A percentile compares a stretch with the other conserved stretches of the same genome.
Conservation (phyloP, 106 monocot genomes). For the Acanthochlamys bracteata region DNA sequence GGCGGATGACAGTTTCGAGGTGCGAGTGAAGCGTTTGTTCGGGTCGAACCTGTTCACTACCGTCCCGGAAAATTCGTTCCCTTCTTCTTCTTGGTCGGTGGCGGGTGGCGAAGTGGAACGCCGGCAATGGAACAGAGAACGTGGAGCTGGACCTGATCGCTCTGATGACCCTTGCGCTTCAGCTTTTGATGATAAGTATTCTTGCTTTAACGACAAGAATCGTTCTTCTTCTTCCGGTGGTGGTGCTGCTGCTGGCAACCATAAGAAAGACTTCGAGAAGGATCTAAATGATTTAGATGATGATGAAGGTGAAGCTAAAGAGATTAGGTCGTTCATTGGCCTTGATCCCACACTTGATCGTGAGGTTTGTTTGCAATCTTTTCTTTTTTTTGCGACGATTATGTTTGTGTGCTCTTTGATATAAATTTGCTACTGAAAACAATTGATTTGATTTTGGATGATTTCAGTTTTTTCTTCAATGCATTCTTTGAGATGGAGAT, state of each 20-base stretch:
- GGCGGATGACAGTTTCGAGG: conserved; percentile 83
- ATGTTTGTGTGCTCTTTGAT: background rate
- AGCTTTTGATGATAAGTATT: conserved; percentile 36
- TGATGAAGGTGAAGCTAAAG: conserved; percentile 36
- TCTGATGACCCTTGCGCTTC: conserved; percentile 58
- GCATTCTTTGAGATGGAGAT: no score
- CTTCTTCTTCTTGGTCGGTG: conserved; percentile 78
- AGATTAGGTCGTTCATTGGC: conserved; percentile 47
- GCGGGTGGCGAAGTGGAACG: conserved; percentile 79
- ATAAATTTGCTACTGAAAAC: background rate
- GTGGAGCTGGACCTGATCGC: conserved; percentile 28
- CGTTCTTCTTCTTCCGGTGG: conserved; percentile 1
- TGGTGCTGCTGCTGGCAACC: background rate
- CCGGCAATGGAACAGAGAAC: conserved; percentile 58
- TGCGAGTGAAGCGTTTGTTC: conserved; percentile 81
- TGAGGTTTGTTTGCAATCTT: conserved; percentile 22
- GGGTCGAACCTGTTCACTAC: conserved; percentile 65
- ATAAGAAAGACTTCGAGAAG: conserved; percentile 16
- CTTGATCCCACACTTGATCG: conserved; percentile 50
- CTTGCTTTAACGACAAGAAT: conserved; percentile 31
- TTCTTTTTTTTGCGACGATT: background rate
- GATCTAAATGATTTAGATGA: conserved; percentile 20
- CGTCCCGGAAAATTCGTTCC: conserved; percentile 71
- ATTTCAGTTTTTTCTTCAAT: no score
- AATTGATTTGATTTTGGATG: no score